Percentiles rank a stretch among this genome's conserved stretches.
phyloP scores from a whole-genome alignment of 305 asterid genomes.

The Coffea humblotiana region DNA sequence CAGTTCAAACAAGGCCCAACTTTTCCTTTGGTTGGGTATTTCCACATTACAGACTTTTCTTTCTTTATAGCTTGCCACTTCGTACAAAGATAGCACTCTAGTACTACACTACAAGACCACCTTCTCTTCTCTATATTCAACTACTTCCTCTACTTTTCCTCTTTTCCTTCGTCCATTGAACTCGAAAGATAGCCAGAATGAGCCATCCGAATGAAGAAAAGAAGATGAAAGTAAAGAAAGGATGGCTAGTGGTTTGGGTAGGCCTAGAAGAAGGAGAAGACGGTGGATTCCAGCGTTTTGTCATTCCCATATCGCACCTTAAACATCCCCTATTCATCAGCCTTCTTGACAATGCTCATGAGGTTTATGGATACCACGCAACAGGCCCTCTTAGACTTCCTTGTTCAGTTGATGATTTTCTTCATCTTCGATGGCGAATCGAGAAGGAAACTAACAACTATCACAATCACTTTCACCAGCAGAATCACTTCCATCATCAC shows the following conservation, averaged over 20 bases:
- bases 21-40: too few species aligned
- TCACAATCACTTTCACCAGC: too few species aligned
- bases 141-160: too few species aligned
- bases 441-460: slow-evolving; percentile 9
- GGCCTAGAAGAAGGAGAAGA: neutral
- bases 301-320: neutral
- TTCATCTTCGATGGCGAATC: slow-evolving; percentile 31
- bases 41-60: too few species aligned
- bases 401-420: slow-evolving; percentile 41
- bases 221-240: slow-evolving; percentile 7
- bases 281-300: neutral
- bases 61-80: too few species aligned
- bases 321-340: slow-evolving; percentile 14
- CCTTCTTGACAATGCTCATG: slow-evolving; percentile 39
- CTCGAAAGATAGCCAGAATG: too few species aligned
- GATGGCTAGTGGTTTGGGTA: neutral
- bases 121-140: too few species aligned
- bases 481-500: too few species aligned
- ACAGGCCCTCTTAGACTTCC: slow-evolving; percentile 36
- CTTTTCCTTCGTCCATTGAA: too few species aligned
- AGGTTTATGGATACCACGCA: slow-evolving; percentile 34
- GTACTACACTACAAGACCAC: too few species aligned
- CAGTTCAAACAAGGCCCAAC: too few species aligned
- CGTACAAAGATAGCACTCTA: too few species aligned
- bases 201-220: neutral